Evolutionary conservation across 148 eudicot species (phyloP).

Genomic region (Salicornia ramosissima): DNA sequence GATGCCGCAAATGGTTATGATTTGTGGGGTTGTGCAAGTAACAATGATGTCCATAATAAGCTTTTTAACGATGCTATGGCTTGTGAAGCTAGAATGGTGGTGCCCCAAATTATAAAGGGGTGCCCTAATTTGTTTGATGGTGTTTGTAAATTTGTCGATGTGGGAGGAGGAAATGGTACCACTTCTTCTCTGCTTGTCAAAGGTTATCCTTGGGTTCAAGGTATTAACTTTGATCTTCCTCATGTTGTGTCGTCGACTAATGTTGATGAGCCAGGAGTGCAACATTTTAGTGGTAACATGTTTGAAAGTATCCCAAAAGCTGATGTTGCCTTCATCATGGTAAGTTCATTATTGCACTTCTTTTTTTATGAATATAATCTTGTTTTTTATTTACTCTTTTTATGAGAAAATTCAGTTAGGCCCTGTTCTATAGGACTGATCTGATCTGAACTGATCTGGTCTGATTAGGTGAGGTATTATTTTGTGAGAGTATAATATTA

Average conservation of each 20-base stretch:
- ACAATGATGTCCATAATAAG: constrained; percentile 37
- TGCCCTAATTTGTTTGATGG: constrained; percentile 44
- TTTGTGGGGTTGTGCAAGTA: constrained; percentile 43
- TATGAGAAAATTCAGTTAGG: too few species aligned
- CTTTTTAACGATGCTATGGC: constrained; percentile 63
- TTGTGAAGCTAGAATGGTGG: constrained; percentile 37
- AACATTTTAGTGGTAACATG: constrained; percentile 60
- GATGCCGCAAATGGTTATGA: constrained; percentile 42
- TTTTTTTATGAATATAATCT: background rate
- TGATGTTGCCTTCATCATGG: constrained; percentile 45
- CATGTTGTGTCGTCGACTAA: constrained; percentile 38
- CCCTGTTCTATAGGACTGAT: too few species aligned
- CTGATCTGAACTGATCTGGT: too few species aligned
- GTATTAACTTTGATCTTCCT: constrained; percentile 69
- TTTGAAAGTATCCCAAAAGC: constrained; percentile 55
- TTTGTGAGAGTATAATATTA: too few species aligned
- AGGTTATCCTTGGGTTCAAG: constrained; percentile 48
- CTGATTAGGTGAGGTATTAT: too few species aligned
- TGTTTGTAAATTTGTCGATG: constrained; percentile 52
- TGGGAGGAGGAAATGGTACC: constrained; percentile 74
- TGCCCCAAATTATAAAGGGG: constrained; percentile 34
- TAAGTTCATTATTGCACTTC: background rate
- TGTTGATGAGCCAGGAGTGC: constrained; percentile 34
- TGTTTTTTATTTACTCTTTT: background rate
- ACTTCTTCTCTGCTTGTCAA: constrained; percentile 36